phyloP scores from a whole-genome alignment of 177 flowering plant species.

The Telopea speciosissima region DNA sequence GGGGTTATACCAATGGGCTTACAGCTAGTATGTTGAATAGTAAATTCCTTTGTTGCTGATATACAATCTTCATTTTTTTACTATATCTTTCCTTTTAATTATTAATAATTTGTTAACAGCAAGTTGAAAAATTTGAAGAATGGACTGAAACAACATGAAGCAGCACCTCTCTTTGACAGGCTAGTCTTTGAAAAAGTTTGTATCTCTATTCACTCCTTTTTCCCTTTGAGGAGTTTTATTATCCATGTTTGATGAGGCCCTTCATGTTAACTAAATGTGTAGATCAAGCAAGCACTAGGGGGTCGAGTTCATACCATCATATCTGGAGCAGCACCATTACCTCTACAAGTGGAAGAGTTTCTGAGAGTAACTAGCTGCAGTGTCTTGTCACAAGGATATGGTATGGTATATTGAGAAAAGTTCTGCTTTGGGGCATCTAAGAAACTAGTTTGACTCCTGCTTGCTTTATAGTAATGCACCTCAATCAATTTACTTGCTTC shows the following conservation, averaged over 20 bases:
- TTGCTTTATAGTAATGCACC: neutral
- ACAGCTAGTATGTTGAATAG: conserved; percentile 60
- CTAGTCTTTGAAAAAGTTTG: conserved; percentile 77
- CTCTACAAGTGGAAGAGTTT: conserved; percentile 82
- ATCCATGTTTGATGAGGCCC: neutral
- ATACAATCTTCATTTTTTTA: neutral
- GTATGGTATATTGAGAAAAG: conserved; percentile 29
- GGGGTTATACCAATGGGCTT: conserved; percentile 64
- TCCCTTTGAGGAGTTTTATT: neutral
- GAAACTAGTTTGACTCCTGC: neutral
- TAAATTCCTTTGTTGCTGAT: neutral
- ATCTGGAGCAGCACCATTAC: conserved; percentile 96
- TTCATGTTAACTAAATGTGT: conserved; percentile 1
- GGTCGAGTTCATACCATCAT: conserved; percentile 68
- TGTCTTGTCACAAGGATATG: conserved; percentile 81
- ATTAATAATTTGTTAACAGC: conserved; percentile 35
- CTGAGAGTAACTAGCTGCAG: conserved; percentile 69
- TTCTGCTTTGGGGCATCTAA: neutral
- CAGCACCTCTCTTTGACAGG: conserved; percentile 82
- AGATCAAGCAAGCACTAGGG: conserved; percentile 81
- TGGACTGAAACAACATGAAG: conserved; percentile 71
- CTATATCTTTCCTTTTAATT: neutral
- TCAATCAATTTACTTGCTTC: neutral
- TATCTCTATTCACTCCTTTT: neutral
- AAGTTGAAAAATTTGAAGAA: conserved; percentile 68